These are phyloP conservation scores for Xylaria sp. DNA, from an alignment of 2,329 filamentous ascomycete species.

Conservation along the genomic window DNA sequence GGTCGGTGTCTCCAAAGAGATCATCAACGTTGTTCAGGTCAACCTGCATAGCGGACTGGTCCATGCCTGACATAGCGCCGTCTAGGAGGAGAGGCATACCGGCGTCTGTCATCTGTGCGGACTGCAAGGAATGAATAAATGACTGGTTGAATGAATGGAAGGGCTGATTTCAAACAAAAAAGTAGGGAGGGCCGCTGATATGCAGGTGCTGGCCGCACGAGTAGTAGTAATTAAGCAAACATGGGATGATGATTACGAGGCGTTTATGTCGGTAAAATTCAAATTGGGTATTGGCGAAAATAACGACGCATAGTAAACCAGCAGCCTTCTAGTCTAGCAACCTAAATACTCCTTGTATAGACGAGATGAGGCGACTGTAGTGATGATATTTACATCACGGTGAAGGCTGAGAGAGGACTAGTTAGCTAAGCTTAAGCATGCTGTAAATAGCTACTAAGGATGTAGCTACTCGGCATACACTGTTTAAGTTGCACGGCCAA, in stretches of 20 bases:
- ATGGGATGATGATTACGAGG: background rate
- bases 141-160: background rate
- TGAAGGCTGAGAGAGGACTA: background rate
- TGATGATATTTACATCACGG: background rate
- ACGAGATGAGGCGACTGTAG: background rate
- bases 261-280: too few species aligned
- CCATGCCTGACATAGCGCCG: conserved; percentile 66
- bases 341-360: too few species aligned
- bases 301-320: background rate
- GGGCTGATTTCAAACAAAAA: background rate
- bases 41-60: conserved; percentile 62
- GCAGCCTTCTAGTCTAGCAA: background rate
- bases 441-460: background rate
- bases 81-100: conserved; percentile 66
- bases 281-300: background rate
- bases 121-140: background rate
- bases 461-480: background rate
- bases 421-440: too few species aligned
- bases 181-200: background rate
- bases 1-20: conserved; percentile 77
- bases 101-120: conserved; percentile 50
- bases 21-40: conserved; percentile 74
- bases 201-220: too few species aligned
- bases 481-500: background rate
- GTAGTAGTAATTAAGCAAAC: conserved; percentile 1